Evolutionary conservation across 768 basidiomycete species (phyloP).

Genomic region (Tephrocybe sp.): DNA sequence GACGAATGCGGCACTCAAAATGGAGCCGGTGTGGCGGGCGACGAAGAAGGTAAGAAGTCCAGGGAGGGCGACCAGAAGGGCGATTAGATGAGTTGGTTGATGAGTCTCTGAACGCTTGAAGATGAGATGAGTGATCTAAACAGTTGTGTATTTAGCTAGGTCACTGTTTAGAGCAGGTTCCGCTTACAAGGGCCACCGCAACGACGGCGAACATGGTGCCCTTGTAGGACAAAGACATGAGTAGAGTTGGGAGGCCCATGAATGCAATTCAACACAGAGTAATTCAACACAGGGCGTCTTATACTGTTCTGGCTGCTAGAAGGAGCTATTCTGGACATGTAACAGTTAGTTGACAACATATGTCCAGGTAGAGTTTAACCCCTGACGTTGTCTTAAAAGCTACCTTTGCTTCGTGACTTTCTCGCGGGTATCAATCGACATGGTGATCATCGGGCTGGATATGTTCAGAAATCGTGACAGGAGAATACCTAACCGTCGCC

Average conservation of each 20-base stretch:
- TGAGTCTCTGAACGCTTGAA: constrained; percentile 37
- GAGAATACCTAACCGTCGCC: too few species aligned
- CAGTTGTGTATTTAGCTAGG: background rate
- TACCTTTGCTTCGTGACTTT: too few species aligned
- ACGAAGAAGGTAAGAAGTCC: constrained; percentile 22
- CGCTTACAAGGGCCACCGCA: constrained; percentile 15
- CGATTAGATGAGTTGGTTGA: constrained; percentile 21
- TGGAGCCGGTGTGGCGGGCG: constrained; percentile 16
- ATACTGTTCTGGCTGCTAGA: background rate
- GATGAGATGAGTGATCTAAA: constrained; percentile 28
- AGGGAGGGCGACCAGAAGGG: constrained; percentile 29
- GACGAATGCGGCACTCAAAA: constrained; percentile 16
- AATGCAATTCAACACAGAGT: background rate
- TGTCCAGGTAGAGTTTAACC: too few species aligned
- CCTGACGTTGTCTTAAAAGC: too few species aligned
- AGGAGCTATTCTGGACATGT: background rate
- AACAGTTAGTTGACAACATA: too few species aligned
- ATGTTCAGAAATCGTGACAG: too few species aligned
- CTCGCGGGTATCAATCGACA: too few species aligned
- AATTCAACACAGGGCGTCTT: background rate
- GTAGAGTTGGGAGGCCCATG: constrained; percentile 12
- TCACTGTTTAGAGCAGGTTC: background rate
- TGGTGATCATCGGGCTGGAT: too few species aligned
- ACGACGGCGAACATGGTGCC: constrained; percentile 16
- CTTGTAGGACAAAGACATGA: constrained; percentile 10